Percentiles rank a stretch among this genome's conserved stretches.
phyloP scores from a whole-genome alignment of 2,329 filamentous ascomycete species.

The Talaromyces islandicus region DNA sequence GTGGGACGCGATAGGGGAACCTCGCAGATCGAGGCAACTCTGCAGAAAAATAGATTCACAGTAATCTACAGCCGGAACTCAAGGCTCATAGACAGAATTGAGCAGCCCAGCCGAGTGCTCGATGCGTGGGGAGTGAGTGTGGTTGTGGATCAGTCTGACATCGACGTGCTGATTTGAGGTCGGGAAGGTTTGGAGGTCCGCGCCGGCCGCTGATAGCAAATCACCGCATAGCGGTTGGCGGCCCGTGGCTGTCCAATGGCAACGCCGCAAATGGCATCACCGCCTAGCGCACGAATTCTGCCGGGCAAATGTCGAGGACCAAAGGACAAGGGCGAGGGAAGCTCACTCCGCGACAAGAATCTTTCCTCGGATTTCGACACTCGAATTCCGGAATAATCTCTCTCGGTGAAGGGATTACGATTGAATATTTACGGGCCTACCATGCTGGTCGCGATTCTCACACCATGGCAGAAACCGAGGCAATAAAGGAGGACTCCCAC shows the following conservation, averaged over 20 bases:
- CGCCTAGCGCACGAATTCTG: constrained; percentile 9
- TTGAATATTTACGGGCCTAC: not conserved
- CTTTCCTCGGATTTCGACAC: not conserved
- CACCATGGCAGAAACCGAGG: not conserved
- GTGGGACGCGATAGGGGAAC: not conserved
- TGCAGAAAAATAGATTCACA: not conserved
- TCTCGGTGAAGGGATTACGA: not conserved
- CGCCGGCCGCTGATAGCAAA: not conserved
- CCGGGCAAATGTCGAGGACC: constrained; percentile 5
- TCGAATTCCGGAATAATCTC: not conserved
- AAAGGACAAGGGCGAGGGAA: not conserved
- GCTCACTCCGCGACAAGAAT: not conserved
- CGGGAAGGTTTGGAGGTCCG: not conserved
- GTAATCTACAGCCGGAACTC: not conserved
- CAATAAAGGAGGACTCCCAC: constrained; percentile 14
- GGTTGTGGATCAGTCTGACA: not conserved
- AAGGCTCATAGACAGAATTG: not conserved
- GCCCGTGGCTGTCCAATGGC: constrained; percentile 3
- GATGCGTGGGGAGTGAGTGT: not conserved
- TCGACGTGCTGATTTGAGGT: not conserved
- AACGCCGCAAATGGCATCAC: not conserved
- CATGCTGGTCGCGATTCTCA: not conserved
- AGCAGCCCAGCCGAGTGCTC: not conserved
- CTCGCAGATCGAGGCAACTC: not conserved
- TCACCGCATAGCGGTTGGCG: not conserved